These are phyloP conservation scores for Rhodotorula sp. DNA, from an alignment of 1,284 basidiomycete species.

Conservation along the genomic window DNA sequence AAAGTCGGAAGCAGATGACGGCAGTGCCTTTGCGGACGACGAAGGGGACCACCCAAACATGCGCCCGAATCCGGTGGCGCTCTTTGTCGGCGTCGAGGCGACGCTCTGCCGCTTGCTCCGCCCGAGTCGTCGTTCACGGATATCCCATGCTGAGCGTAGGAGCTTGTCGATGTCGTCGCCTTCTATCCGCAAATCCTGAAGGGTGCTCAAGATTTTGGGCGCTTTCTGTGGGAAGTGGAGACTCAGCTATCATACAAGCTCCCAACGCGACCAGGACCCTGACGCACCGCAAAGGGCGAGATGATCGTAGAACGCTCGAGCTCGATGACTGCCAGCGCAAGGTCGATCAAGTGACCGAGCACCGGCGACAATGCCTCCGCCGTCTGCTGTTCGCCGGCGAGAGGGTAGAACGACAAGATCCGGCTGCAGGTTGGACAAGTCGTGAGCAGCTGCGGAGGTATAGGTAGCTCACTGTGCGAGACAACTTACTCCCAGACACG, in stretches of 20 bases:
- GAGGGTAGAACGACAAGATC: conserved; percentile 32
- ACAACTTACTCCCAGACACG: conserved; percentile 34
- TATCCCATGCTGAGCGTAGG: conserved; percentile 28
- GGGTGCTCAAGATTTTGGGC: conserved; percentile 20
- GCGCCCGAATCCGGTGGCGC: neutral
- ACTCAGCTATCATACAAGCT: neutral
- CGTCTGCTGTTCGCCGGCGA: neutral
- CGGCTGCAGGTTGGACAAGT: conserved; percentile 10
- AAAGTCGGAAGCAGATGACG: conserved; percentile 12
- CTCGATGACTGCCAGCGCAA: conserved; percentile 32
- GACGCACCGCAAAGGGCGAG: conserved; percentile 29
- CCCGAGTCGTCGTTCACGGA: conserved; percentile 31
- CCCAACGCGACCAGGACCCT: neutral
- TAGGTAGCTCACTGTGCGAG: no score
- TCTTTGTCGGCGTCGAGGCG: neutral
- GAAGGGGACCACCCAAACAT: conserved; percentile 11
- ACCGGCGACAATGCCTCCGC: conserved; percentile 34
- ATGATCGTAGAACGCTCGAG: conserved; percentile 24
- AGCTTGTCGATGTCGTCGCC: conserved; percentile 28
- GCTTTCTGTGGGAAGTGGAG: conserved; percentile 7
- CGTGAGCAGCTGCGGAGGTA: no score
- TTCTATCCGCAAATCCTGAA: conserved; percentile 22
- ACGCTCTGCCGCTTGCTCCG: conserved; percentile 6
- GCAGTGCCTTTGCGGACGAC: neutral
- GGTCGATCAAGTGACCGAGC: conserved; percentile 36